Evolutionary conservation across 345 rosid species (phyloP).

Genomic region (Reutealis trisperma): DNA sequence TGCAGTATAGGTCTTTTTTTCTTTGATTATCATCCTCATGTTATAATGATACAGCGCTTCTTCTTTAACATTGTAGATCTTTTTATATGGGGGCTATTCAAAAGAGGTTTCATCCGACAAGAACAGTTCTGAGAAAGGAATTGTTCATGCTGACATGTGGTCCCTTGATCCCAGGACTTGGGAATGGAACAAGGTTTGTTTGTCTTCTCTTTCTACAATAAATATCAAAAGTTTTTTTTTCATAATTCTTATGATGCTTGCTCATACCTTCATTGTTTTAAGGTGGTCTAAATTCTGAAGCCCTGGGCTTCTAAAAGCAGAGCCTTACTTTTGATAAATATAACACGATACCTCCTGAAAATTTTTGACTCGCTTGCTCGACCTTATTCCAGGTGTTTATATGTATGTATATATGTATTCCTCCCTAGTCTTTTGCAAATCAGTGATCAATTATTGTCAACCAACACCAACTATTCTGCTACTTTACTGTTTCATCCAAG

Average conservation of each 20-base stretch:
- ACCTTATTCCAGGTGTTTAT: not conserved
- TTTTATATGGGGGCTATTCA: constrained; percentile 90
- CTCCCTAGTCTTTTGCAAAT: not conserved
- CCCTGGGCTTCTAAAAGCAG: not conserved
- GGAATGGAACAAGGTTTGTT: constrained; percentile 97
- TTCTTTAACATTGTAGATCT: constrained; percentile 49
- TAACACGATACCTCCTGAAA: not conserved
- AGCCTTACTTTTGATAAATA: not conserved
- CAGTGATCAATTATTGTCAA: not conserved
- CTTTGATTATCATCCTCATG: not conserved
- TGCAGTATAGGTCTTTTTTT: not conserved
- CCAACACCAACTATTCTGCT: not conserved
- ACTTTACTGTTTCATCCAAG: constrained; percentile 5
- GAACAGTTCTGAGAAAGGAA: constrained; percentile 78
- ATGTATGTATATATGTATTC: not conserved
- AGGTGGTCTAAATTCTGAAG: not conserved
- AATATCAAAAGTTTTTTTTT: constrained; percentile 1
- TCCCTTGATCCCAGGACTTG: constrained; percentile 96
- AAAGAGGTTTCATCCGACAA: constrained; percentile 89
- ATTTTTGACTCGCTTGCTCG: not conserved
- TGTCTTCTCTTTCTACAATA: constrained; percentile 10
- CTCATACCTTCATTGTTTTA: too few relatives aligned
- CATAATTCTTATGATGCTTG: not conserved
- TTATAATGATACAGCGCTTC: not conserved
- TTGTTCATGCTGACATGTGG: constrained; percentile 93